phyloP scores from a whole-genome alignment of 140 eudicot species.

The Oenanthe javanica region DNA sequence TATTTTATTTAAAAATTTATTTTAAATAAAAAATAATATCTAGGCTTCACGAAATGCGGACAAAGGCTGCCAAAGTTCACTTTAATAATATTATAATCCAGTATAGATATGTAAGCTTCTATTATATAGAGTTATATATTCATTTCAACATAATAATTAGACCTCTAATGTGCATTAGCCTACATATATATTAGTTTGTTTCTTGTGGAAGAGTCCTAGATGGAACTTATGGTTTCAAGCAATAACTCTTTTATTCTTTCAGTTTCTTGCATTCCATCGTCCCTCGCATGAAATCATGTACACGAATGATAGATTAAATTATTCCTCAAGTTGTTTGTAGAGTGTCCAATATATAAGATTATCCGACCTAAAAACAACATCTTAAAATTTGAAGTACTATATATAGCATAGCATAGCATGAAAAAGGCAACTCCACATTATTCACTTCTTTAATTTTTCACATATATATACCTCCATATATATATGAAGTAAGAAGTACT shows the following conservation, averaged over 20 bases:
- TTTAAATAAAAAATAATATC: too few relatives aligned
- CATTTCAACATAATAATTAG: not conserved
- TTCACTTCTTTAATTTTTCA: not conserved
- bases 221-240: constrained; percentile 23
- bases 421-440: not conserved
- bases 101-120: too few relatives aligned
- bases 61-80: too few relatives aligned
- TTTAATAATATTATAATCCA: too few relatives aligned
- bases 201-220: not conserved
- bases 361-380: too few relatives aligned
- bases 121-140: not conserved
- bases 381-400: not conserved
- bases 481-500: constrained; percentile 49
- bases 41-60: too few relatives aligned
- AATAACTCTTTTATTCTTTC: constrained; percentile 34
- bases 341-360: not conserved
- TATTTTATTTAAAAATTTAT: too few relatives aligned
- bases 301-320: not conserved
- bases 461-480: constrained; percentile 42
- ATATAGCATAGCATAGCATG: too few relatives aligned
- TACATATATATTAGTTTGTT: not conserved
- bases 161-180: not conserved
- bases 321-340: not conserved
- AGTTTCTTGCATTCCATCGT: constrained; percentile 30
- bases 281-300: constrained; percentile 28